Base-by-base conservation (phyloP, 1,284 basidiomycete genomes). In the Ustilago loliicola region DNA sequence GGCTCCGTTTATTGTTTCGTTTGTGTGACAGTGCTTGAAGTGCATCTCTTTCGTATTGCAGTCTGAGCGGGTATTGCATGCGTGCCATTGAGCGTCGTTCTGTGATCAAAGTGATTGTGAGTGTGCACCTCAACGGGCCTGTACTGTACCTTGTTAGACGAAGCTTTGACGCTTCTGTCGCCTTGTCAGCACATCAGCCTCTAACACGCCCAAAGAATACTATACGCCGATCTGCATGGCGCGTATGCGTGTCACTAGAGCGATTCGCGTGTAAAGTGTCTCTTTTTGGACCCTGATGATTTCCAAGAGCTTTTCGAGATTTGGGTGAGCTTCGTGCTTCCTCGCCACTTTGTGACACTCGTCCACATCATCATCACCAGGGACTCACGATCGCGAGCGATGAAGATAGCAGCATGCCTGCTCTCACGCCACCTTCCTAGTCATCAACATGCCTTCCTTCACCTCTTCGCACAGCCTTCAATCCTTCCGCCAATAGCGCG, bases 371-470 rank as follows among this genome's bases (percentile, higher is more conserved):
- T 50, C 48, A 50, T 50, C 48, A 29, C 21, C 45, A 48, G 1
- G n/a, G 21, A 5, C 48, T 19, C 42, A 21, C 7, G 21, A 45
- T 40, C 42, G 38, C 40, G 9, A 34, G 50, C 50, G 42, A 71
- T 72, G 69, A 72, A 66, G 55, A 21, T 51, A 40, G 55, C 69
- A 54, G 63, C 59, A 62, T 62, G 63, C 52, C 55, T 63, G 64
- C 60, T 58, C 29, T 13, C 61, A 21, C 66, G 66, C 54, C 55
- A 19, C 53, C 27, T 30, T 38, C 42, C 42, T 40, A 25, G 32
- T 13, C 65, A 48, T 40, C 65, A 29, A 38, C 32, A 59, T 59
- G 63, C 51, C 32, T 21, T 45, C 11, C 42, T 45, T 7, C n/a
- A 7, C 17, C 21, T 27, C 15, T 30, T 29, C 15, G 30, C 23